Evolutionary conservation across 225 moss, liverwort and hornwort genomes (phyloP).

Genomic region (Polytrichum commune): DNA sequence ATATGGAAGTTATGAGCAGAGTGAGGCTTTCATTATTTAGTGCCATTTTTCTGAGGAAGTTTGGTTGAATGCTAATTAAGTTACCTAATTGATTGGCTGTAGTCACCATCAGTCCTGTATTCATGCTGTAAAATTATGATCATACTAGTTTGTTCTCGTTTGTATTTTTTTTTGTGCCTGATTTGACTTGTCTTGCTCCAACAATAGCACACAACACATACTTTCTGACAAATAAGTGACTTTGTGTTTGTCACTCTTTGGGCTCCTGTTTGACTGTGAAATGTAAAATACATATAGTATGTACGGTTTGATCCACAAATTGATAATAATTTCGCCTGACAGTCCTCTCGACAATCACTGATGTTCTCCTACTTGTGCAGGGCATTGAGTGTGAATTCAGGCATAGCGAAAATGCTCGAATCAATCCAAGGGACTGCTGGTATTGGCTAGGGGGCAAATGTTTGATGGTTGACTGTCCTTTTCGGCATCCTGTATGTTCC

Average conservation of each 20-base stretch:
- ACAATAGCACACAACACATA: background rate
- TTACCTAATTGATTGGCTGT: too few species aligned
- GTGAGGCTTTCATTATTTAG: too few species aligned
- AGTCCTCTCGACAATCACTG: background rate
- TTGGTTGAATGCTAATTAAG: too few species aligned
- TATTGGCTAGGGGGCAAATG: slow-evolving; percentile 66
- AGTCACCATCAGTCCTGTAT: too few species aligned
- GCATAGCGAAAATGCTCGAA: slow-evolving; percentile 62
- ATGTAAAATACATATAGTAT: background rate
- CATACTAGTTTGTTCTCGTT: too few species aligned
- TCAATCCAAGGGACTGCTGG: slow-evolving; percentile 64
- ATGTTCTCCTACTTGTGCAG: slow-evolving; percentile 20
- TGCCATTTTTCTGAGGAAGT: too few species aligned
- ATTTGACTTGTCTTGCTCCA: too few species aligned
- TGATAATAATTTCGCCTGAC: background rate
- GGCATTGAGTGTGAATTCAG: slow-evolving; percentile 68
- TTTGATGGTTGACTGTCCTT: slow-evolving; percentile 64
- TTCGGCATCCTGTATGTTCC: slow-evolving; percentile 59
- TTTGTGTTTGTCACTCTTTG: background rate
- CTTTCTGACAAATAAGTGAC: background rate
- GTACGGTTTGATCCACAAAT: background rate
- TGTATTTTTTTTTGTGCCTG: too few species aligned
- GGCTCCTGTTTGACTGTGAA: background rate
- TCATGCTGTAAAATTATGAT: too few species aligned
- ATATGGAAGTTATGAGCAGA: too few species aligned